phyloP scores from a whole-genome alignment of 441 rosid genomes.

The Pelargonium cotyledonis region DNA sequence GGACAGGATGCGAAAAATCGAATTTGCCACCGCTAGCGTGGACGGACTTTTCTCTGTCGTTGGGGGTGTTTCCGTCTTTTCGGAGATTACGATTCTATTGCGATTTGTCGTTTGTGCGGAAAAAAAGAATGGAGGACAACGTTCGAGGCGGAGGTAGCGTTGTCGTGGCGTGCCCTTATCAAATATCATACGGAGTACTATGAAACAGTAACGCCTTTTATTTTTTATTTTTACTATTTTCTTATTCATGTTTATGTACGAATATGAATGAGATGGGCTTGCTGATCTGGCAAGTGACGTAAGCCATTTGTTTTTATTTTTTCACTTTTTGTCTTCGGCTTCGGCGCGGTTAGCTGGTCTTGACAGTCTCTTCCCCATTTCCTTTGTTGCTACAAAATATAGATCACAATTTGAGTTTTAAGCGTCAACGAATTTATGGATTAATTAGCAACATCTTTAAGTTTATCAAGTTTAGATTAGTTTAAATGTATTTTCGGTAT shows the following conservation, averaged over 20 bases:
- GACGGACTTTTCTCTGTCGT: neutral
- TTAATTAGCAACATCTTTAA: too few relatives aligned
- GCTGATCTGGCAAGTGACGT: neutral
- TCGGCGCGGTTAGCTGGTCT: neutral
- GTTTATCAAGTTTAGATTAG: too few relatives aligned
- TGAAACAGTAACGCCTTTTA: too few relatives aligned
- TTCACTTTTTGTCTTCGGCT: too few relatives aligned
- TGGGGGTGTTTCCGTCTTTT: neutral
- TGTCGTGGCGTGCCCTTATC: neutral
- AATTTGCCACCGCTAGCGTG: neutral
- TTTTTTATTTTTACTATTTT: too few relatives aligned
- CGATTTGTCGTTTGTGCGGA: neutral
- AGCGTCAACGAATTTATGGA: too few relatives aligned
- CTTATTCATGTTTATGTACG: too few relatives aligned
- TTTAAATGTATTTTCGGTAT: too few relatives aligned
- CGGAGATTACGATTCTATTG: neutral
- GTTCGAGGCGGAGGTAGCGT: neutral
- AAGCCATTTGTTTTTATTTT: neutral
- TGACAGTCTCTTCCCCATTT: neutral
- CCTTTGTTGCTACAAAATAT: too few relatives aligned
- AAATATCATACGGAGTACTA: neutral
- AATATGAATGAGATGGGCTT: too few relatives aligned
- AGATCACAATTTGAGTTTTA: too few relatives aligned
- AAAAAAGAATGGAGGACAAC: neutral
- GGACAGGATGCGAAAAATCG: neutral